Evolutionary conservation across 106 monocot genomes (phyloP), one percentile per base, ranked within the genome.

Genomic region (Acorus gramineus): DNA sequence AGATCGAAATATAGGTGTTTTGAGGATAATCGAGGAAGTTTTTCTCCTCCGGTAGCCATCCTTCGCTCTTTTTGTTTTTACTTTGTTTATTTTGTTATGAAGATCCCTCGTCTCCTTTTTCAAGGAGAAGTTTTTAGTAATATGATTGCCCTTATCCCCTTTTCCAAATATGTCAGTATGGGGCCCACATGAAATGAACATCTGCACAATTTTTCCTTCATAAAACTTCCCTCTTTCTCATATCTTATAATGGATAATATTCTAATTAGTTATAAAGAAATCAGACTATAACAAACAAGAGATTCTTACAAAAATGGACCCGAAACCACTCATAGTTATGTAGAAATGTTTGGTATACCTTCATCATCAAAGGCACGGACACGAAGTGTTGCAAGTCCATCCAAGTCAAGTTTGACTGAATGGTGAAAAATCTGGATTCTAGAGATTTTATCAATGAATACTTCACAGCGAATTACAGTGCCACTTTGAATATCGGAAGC

Each of bases 371-470:
- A 96, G 28, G 84, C 87, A 11, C 79, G 87, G 56, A 96, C 68
- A 6, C 60, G 91, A 49, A 96, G 72, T 3, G 85, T 79, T n/a
- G 87, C 73, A 55, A 91, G 78, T 48, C 91, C 91, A 59, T 88
- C 91, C 14, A 96, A 64, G 60, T 96, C 87, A 52, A 96, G 85
- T 76, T 96, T 96, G 45, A 87, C 73, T 63, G 96, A 85, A 61
- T 91, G 96, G 63, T 96, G 96, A 65, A 90, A 91, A 77, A 96
- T 96, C 61, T 91, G 80, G 62, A 91, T 83, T 69, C 87, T 75
- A 7, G 87, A 78, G 56, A 96, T 81, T 43, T 63, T 85, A 62
- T 96, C 91, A 59, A 96, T 78, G 62, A 88, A 74, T 59, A 96
- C 96, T 75, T 88, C 85, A 71, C 96, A 96, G 7, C 85, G 82